A percentile compares a stretch with the other conserved stretches of the same genome.
phyloP scores from a whole-genome alignment of 805 yeast species.

The Myxozyma geophila region DNA sequence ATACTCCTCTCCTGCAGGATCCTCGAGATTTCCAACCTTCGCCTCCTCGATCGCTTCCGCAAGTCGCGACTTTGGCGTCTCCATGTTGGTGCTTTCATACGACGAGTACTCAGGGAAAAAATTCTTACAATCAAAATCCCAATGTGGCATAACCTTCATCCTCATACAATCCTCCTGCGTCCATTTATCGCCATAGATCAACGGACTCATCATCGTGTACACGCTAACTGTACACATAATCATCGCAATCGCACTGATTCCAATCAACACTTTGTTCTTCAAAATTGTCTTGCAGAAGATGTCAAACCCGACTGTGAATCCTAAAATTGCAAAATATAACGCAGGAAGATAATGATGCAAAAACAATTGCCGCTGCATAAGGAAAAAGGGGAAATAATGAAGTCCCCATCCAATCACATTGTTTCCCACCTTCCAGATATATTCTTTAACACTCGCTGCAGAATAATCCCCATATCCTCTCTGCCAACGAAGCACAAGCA shows the following conservation, averaged over 20 bases:
- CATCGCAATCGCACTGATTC: constrained; percentile 54
- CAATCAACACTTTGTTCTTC: constrained; percentile 52
- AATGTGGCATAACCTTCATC: constrained; percentile 62
- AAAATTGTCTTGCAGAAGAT: constrained; percentile 41
- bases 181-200: constrained; percentile 83
- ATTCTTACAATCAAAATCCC: constrained; percentile 87
- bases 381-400: constrained; percentile 88
- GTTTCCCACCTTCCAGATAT: constrained; percentile 49
- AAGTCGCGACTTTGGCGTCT: neutral
- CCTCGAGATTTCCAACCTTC: neutral
- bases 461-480: constrained; percentile 45
- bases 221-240: constrained; percentile 56
- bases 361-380: constrained; percentile 92
- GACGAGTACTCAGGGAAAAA: constrained; percentile 46
- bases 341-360: constrained; percentile 94
- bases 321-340: constrained; percentile 81
- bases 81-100: constrained; percentile 2
- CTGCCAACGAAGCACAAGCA: constrained; percentile 48
- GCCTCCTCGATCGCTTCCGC: constrained; percentile 12
- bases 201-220: constrained; percentile 67
- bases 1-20: constrained; percentile 7
- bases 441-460: constrained; percentile 40
- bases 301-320: constrained; percentile 63
- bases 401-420: constrained; percentile 74
- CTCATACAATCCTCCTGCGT: constrained; percentile 66